A percentile compares a stretch with the other conserved stretches of the same genome.
phyloP scores from a whole-genome alignment of 805 yeast species.

The Yamadazyma ubonensis region DNA sequence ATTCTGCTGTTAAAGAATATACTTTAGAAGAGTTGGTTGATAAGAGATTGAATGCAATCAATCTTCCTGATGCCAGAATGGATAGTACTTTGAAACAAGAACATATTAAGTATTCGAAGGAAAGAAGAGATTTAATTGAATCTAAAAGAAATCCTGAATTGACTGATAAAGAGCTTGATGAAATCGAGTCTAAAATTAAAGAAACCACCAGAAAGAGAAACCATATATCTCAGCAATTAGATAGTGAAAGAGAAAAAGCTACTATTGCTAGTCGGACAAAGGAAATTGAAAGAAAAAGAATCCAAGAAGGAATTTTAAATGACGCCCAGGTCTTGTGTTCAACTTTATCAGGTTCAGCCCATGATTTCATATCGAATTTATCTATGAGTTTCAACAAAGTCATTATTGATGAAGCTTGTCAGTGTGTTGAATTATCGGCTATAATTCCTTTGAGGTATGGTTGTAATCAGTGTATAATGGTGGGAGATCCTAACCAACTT shows the following conservation, averaged over 20 bases:
- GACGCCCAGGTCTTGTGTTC: conserved; percentile 87
- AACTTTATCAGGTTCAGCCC: conserved; percentile 92
- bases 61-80: conserved; percentile 4
- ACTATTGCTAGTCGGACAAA: conserved; percentile 68
- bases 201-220: conserved; percentile 61
- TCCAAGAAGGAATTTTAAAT: conserved; percentile 68
- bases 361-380: conserved; percentile 73
- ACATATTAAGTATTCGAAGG: conserved; percentile 51
- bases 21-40: conserved; percentile 88
- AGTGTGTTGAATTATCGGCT: conserved; percentile 89
- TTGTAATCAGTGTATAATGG: conserved; percentile 87
- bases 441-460: conserved; percentile 92
- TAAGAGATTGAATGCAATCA: conserved; percentile 43
- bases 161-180: conserved; percentile 42
- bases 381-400: conserved; percentile 85
- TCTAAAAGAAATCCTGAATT: conserved; percentile 18
- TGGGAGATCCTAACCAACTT: conserved; percentile 96
- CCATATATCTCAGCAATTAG: conserved; percentile 69
- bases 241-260: conserved; percentile 72
- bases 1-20: conserved; percentile 74
- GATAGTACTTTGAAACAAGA: conserved; percentile 51
- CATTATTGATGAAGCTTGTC: conserved; percentile 96
- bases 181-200: conserved; percentile 51
- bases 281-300: conserved; percentile 73
- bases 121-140: conserved; percentile 50